Conservation (phyloP, 139 green algal species). For the Chlamydomonas sphaeroides region DNA sequence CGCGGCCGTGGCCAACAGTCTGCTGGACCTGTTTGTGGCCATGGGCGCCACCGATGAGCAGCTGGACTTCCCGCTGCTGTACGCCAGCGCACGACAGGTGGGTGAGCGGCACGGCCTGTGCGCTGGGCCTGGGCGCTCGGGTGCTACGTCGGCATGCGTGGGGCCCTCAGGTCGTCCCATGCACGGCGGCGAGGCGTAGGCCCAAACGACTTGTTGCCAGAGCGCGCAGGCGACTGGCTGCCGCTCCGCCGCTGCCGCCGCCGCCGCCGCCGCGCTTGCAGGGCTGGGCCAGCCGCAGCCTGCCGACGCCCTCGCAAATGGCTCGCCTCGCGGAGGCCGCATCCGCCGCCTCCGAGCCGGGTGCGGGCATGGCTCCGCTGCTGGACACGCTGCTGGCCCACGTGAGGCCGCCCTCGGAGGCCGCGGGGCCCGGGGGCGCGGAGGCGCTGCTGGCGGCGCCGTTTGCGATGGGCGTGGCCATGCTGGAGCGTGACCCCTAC, state of each 20-base stretch:
- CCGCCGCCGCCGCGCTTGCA: no score
- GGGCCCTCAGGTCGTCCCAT: no score
- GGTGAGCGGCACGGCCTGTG: no score
- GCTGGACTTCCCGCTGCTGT: slow-evolving; percentile 90
- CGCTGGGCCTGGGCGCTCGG: no score
- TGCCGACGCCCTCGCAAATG: no score
- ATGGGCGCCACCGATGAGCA: slow-evolving; percentile 87
- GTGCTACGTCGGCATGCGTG: no score
- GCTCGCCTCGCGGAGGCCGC: slow-evolving; percentile 22
- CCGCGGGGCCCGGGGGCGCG: no score
- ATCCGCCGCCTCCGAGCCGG: slow-evolving; percentile 23
- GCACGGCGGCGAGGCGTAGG: no score
- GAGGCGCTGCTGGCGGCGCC: slow-evolving; percentile 47
- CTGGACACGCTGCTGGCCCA: slow-evolving; percentile 80
- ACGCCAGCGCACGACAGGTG: slow-evolving; percentile 77
- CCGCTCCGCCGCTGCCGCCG: no score
- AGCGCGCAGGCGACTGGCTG: no score
- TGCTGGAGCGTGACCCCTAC: slow-evolving; percentile 86
- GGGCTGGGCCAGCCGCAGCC: slow-evolving; percentile 65
- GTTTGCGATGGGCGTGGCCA: slow-evolving; percentile 86
- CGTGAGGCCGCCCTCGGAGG: slow-evolving; percentile 72
- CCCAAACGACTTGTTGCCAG: no score
- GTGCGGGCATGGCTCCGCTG: slow-evolving; percentile 75
- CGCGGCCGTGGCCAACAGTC: slow-evolving; percentile 67
- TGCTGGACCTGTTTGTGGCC: slow-evolving; percentile 90